Evolutionary conservation across 1,284 basidiomycete species (phyloP).

Genomic region (Neonothopanus nambi): DNA sequence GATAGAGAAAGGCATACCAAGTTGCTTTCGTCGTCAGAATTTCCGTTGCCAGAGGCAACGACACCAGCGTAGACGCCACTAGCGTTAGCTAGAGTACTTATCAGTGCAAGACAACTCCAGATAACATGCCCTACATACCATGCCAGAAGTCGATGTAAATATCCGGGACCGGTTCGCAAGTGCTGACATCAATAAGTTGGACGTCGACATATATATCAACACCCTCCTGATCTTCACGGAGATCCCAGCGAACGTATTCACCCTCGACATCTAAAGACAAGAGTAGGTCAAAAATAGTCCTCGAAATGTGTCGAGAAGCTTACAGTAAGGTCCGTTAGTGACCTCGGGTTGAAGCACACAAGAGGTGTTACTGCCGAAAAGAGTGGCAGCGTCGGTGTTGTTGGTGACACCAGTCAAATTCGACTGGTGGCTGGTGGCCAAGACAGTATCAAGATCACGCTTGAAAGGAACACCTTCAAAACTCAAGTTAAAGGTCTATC

Average conservation of each 20-base stretch:
- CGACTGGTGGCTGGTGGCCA: slow-evolving; percentile 19
- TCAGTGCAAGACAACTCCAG: neutral
- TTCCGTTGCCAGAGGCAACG: slow-evolving; percentile 18
- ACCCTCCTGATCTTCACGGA: slow-evolving; percentile 21
- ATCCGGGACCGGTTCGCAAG: slow-evolving; percentile 35
- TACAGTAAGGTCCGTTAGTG: slow-evolving; percentile 22
- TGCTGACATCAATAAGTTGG: slow-evolving; percentile 50
- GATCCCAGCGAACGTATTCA: slow-evolving; percentile 21
- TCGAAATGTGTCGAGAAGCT: neutral
- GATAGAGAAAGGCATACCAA: slow-evolving; percentile 4
- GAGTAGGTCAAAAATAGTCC: neutral
- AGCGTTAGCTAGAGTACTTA: slow-evolving; percentile 14
- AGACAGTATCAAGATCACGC: slow-evolving; percentile 14
- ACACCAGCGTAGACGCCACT: slow-evolving; percentile 21
- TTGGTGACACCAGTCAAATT: slow-evolving; percentile 18
- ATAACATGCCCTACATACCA: slow-evolving; percentile 5
- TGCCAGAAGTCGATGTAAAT: slow-evolving; percentile 24
- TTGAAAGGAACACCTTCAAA: slow-evolving; percentile 10
- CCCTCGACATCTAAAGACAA: slow-evolving; percentile 18
- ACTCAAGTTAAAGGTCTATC: neutral
- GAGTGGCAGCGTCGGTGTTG: slow-evolving; percentile 14
- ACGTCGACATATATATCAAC: slow-evolving; percentile 46
- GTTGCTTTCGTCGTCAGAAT: slow-evolving; percentile 13
- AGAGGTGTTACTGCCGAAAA: slow-evolving; percentile 19
- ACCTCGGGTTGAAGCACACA: slow-evolving; percentile 22